Evolutionary conservation across 495 filamentous ascomycete species (phyloP).

Genomic region (Glarea lozoyensis): DNA sequence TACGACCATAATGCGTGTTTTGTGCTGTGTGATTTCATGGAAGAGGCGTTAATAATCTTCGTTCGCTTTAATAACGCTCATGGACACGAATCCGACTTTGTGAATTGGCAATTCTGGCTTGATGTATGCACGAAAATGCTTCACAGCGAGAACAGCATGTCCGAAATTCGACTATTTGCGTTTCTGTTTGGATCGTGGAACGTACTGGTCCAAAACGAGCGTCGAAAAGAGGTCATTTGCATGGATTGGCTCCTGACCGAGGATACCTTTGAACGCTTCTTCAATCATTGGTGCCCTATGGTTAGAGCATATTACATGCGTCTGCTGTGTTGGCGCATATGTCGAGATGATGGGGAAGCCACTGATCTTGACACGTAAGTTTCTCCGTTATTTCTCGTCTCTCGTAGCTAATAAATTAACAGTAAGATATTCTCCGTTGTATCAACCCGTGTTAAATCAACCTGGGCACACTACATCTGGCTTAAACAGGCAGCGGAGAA

Average conservation of each 20-base stretch:
- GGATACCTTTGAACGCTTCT: slow-evolving; percentile 71
- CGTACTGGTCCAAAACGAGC: slow-evolving; percentile 54
- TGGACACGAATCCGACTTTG: slow-evolving; percentile 23
- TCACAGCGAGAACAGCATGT: slow-evolving; percentile 85
- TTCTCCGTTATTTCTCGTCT: neutral
- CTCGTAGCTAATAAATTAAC: slow-evolving; percentile 9
- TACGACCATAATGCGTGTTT: slow-evolving; percentile 89
- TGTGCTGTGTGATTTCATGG: slow-evolving; percentile 84
- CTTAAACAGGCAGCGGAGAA: slow-evolving; percentile 55
- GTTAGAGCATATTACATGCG: slow-evolving; percentile 94
- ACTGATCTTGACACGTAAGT: slow-evolving; percentile 57
- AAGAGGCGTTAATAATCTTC: slow-evolving; percentile 51
- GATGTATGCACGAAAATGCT: slow-evolving; percentile 76
- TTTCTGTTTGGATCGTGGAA: slow-evolving; percentile 82
- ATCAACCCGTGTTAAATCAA: slow-evolving; percentile 56
- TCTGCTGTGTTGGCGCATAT: slow-evolving; percentile 85
- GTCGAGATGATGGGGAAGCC: slow-evolving; percentile 61
- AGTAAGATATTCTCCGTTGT: slow-evolving; percentile 60
- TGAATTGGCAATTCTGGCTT: slow-evolving; percentile 89
- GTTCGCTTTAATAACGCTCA: slow-evolving; percentile 34
- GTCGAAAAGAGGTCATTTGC: slow-evolving; percentile 64
- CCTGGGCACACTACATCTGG: slow-evolving; percentile 74
- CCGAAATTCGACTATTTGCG: slow-evolving; percentile 80
- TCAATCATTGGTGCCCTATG: slow-evolving; percentile 99
- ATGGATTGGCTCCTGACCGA: slow-evolving; percentile 73